Conservation (phyloP, 805 yeast species). For the Candida glaebosa region DNA sequence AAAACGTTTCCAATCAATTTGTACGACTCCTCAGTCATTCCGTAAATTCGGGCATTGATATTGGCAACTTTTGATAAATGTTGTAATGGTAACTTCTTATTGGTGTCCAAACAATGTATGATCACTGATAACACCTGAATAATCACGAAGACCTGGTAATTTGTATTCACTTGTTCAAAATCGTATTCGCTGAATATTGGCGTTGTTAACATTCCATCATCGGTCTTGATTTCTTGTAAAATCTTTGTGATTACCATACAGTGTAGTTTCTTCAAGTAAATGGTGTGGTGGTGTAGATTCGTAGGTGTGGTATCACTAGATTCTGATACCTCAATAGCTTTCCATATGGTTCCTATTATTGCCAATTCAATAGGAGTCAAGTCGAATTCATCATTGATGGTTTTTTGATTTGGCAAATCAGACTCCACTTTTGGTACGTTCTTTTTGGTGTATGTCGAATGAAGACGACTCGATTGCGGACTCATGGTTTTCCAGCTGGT, state of each 20-base stretch:
- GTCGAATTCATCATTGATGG: not conserved
- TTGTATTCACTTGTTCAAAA: conserved; percentile 9
- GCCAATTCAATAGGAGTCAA: not conserved
- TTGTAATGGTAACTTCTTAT: conserved; percentile 11
- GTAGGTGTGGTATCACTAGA: not conserved
- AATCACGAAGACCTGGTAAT: conserved; percentile 15
- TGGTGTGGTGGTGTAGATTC: not conserved
- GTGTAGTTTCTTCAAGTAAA: not conserved
- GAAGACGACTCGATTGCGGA: not conserved
- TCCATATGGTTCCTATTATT: conserved; percentile 1
- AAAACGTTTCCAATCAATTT: conserved; percentile 17
- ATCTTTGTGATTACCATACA: not conserved
- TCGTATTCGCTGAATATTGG: not conserved
- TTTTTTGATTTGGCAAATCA: not conserved
- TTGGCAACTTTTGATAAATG: conserved; percentile 9
- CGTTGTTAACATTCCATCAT: not conserved
- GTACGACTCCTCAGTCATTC: conserved; percentile 12
- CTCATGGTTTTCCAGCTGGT: too few relatives aligned
- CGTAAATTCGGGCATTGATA: conserved; percentile 16
- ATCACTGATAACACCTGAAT: conserved; percentile 15
- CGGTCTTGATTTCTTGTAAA: not conserved
- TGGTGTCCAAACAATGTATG: conserved; percentile 13
- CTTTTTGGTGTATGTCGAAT: not conserved
- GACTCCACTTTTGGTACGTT: not conserved
- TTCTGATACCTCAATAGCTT: conserved; percentile 1